Evolutionary conservation across 805 yeast species (phyloP).

Genomic region (Pichia scutulata): DNA sequence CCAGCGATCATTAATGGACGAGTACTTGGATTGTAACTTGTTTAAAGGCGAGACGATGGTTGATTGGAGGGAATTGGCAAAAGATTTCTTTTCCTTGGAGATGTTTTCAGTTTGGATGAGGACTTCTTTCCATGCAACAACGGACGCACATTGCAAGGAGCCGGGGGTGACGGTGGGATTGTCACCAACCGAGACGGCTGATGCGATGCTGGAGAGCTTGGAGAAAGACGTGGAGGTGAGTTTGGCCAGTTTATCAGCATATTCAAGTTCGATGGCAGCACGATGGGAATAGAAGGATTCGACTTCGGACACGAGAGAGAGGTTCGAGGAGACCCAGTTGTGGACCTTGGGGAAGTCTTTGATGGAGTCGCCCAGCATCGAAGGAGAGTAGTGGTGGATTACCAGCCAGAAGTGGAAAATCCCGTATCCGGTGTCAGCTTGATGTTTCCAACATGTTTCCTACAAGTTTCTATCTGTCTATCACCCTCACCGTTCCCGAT

Average conservation of each 20-base stretch:
- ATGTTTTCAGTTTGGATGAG: constrained; percentile 75
- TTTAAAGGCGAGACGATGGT: constrained; percentile 57
- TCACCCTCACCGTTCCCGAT: no score
- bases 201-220: constrained; percentile 63
- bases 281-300: constrained; percentile 81
- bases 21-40: constrained; percentile 45
- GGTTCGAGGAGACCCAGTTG: constrained; percentile 71
- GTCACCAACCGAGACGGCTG: constrained; percentile 80
- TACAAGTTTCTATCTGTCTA: no score
- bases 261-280: constrained; percentile 75
- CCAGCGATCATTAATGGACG: constrained; percentile 47
- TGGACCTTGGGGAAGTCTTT: constrained; percentile 53
- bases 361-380: constrained; percentile 49
- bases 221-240: constrained; percentile 64
- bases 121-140: constrained; percentile 87
- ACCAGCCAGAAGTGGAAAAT: not conserved
- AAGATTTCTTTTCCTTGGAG: constrained; percentile 54
- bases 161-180: constrained; percentile 91
- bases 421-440: no score
- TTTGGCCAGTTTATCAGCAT: constrained; percentile 56
- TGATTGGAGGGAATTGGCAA: constrained; percentile 51
- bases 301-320: constrained; percentile 69
- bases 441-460: no score
- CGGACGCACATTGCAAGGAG: constrained; percentile 76
- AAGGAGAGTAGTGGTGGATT: no score